Conservation (phyloP, 805 yeast species). For the Priceomyces fermenticarens region DNA sequence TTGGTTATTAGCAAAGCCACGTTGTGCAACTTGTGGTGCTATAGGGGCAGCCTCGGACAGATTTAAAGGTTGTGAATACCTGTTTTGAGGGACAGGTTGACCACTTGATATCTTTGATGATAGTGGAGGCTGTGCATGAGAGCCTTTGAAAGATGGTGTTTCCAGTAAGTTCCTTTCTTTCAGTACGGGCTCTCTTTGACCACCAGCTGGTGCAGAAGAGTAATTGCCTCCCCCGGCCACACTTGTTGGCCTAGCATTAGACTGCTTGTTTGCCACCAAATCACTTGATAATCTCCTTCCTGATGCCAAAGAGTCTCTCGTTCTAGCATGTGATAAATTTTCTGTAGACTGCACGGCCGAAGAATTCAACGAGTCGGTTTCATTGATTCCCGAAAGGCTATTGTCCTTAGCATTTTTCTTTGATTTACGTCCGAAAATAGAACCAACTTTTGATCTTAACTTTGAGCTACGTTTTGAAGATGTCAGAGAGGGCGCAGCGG, state of each 20-base stretch:
- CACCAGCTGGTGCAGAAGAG: too few species aligned
- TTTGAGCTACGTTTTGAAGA: slow-evolving; percentile 30
- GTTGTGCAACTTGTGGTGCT: neutral
- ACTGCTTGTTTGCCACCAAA: neutral
- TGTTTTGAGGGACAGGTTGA: too few species aligned
- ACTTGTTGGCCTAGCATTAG: neutral
- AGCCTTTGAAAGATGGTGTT: neutral
- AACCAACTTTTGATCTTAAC: slow-evolving; percentile 70
- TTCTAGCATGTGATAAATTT: slow-evolving; percentile 4
- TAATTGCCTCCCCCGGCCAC: neutral
- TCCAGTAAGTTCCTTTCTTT: too few species aligned
- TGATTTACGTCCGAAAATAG: slow-evolving; percentile 67
- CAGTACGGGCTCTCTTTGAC: too few species aligned
- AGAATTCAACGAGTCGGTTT: slow-evolving; percentile 24
- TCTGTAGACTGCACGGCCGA: slow-evolving; percentile 5
- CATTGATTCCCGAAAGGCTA: slow-evolving; percentile 23
- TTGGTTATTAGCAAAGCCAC: too few species aligned
- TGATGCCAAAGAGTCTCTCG: slow-evolving; percentile 11
- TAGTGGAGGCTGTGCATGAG: neutral
- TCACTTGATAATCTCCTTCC: slow-evolving; percentile 2
- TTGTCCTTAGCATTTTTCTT: slow-evolving; percentile 22
- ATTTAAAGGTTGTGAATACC: too few species aligned
- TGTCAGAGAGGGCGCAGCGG: slow-evolving; percentile 1
- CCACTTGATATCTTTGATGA: too few species aligned
- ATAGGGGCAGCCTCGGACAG: too few species aligned